phyloP scores from a whole-genome alignment of 2,329 filamentous ascomycete genomes.

The Calonectria leucothoes region DNA sequence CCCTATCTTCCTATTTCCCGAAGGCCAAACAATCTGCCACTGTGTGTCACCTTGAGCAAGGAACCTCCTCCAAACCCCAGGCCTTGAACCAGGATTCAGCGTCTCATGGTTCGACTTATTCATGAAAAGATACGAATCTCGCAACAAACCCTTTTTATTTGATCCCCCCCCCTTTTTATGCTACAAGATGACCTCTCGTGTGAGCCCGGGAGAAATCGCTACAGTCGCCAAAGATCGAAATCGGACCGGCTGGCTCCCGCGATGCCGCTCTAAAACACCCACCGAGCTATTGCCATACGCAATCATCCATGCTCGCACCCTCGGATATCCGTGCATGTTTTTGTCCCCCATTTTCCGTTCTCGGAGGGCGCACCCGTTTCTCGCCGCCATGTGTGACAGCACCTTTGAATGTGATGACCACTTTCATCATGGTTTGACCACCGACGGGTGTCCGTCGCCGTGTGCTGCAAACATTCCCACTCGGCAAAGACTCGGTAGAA shows the following conservation, averaged over 20 bases:
- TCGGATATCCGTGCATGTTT: neutral
- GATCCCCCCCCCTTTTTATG: slow-evolving; percentile 9
- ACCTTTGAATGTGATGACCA: neutral
- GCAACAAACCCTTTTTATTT: slow-evolving; percentile 8
- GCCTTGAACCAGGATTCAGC: slow-evolving; percentile 9
- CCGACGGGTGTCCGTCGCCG: neutral
- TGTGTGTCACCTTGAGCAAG: neutral
- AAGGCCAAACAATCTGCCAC: neutral
- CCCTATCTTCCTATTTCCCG: neutral
- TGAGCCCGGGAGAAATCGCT: slow-evolving; percentile 20
- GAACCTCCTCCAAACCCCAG: neutral
- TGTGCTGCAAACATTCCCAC: neutral
- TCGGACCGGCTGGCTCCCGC: neutral
- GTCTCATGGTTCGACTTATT: slow-evolving; percentile 20
- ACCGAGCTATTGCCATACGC: neutral
- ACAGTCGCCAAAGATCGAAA: neutral
- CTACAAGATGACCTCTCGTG: slow-evolving; percentile 20
- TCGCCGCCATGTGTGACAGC: neutral
- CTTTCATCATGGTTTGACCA: neutral
- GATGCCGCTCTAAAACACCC: neutral
- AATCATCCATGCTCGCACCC: neutral
- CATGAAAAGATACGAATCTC: slow-evolving; percentile 24
- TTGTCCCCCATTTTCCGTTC: neutral
- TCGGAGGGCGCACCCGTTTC: neutral
- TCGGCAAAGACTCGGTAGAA: slow-evolving; percentile 45